These are phyloP conservation scores for Austropuccinia psidii DNA, from an alignment of 1,284 basidiomycete genomes.

Conservation along the genomic window DNA sequence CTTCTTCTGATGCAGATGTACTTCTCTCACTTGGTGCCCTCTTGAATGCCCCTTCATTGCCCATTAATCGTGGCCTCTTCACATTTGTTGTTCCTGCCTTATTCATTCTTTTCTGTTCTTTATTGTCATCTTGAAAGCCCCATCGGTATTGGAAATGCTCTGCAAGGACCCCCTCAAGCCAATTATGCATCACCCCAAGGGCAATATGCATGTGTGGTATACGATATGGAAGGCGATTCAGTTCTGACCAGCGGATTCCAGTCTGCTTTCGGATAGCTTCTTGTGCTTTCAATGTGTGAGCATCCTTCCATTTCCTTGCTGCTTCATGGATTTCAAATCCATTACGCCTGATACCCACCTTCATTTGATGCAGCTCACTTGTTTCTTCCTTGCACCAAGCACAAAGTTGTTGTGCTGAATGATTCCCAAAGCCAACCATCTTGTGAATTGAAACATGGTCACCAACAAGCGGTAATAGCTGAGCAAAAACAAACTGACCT, in stretches of 20 bases:
- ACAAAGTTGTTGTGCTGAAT: conserved; percentile 9
- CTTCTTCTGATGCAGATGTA: too few relatives aligned
- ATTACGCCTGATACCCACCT: not conserved
- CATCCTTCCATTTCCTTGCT: not conserved
- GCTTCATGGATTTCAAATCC: not conserved
- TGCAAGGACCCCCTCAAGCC: not conserved
- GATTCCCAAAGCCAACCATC: not conserved
- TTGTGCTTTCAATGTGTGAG: not conserved
- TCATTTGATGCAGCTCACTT: not conserved
- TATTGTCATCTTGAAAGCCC: conserved; percentile 1
- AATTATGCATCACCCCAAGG: conserved; percentile 5
- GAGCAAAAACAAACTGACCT: not conserved
- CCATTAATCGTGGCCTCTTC: not conserved
- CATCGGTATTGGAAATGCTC: not conserved
- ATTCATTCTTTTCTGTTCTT: not conserved
- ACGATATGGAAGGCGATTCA: not conserved
- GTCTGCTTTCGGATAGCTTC: not conserved
- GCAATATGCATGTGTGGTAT: not conserved
- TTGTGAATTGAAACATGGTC: conserved; percentile 11
- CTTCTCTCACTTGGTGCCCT: too few relatives aligned
- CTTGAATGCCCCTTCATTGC: too few relatives aligned
- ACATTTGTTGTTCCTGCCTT: not conserved
- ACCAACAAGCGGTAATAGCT: conserved; percentile 7
- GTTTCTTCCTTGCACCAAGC: not conserved
- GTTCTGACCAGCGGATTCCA: conserved; percentile 6